Conservation (phyloP, 2,329 filamentous ascomycete genomes). For the Fusarium sp. region DNA sequence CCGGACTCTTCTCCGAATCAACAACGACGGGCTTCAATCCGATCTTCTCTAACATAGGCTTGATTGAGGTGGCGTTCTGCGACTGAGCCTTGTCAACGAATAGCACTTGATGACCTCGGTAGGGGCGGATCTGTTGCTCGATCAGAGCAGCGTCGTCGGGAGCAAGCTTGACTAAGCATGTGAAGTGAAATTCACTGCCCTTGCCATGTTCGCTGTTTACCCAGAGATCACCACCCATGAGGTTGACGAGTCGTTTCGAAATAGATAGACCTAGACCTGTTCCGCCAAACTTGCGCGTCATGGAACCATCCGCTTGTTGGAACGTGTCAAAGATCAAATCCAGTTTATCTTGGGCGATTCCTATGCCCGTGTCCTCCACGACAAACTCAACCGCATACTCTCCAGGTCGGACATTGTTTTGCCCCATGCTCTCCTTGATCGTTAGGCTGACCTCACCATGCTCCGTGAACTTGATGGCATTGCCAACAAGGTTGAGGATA, state of each 20-base stretch:
- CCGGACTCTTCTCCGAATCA: slow-evolving; percentile 75
- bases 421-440: slow-evolving; percentile 74
- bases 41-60: slow-evolving; percentile 78
- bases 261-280: slow-evolving; percentile 94
- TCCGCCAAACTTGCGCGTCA: slow-evolving; percentile 93
- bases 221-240: slow-evolving; percentile 98
- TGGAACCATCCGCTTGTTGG: slow-evolving; percentile 97
- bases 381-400: slow-evolving; percentile 96
- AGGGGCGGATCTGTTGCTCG: slow-evolving; percentile 85
- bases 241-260: slow-evolving; percentile 90
- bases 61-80: slow-evolving; percentile 77
- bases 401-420: slow-evolving; percentile 69
- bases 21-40: slow-evolving; percentile 85
- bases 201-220: slow-evolving; percentile 91
- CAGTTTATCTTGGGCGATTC: slow-evolving; percentile 93
- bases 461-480: slow-evolving; percentile 99
- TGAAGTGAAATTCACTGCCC: slow-evolving; percentile 96
- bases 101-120: slow-evolving; percentile 88
- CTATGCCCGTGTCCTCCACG: slow-evolving; percentile 95
- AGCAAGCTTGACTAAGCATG: slow-evolving; percentile 86
- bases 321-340: slow-evolving; percentile 99
- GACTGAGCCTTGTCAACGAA: slow-evolving; percentile 94
- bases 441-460: slow-evolving; percentile 94
- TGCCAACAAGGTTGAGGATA: slow-evolving; percentile 95
- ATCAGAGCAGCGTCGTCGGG: slow-evolving; percentile 80